Evolutionary conservation across 2,329 filamentous ascomycete species (phyloP), one percentile per base, ranked within the genome.

Genomic region (Xylaria sp.): DNA sequence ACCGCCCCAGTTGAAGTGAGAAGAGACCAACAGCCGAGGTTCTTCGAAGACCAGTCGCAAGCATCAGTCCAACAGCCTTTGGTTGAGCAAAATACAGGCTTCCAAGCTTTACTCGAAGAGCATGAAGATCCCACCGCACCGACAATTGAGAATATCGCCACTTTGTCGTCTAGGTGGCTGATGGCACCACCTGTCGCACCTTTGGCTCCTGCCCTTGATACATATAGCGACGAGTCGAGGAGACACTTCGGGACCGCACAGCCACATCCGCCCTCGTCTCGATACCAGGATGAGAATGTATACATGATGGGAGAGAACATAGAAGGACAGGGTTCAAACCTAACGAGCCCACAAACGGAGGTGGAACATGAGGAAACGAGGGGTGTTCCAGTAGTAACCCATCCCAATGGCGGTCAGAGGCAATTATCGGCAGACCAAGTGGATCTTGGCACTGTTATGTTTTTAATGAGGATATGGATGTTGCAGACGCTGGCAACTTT

Each of bases 381-480:
- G 33, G 5, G 27, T 13, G 27, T 15, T 22, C 36, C 51, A 38
- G n/a, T 31, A 4, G 25, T 33, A 45, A 20, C n/a, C 20, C 51
- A 29, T 6, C 49, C 38, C 27, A 63, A 50, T 17, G 31, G 45
- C 3, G 44, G 38, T 2, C 58, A 61, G 36, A 58, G 47, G n/a
- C 53, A 17, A 22, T 20, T 45, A 42, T 47, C 62, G 17, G 50
- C 55, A 33, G 65, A 59, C 27, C 61, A 66, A 38, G 54, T 69
- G 45, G 65, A 68, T 58, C 38, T 69, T 15, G 53, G 61, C 17
- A 69, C 68, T 27, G 65, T 69, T 31, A 55, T 69, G 51, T 61
- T 69, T 55, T 22, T 69, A 2, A 63, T 68, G 53, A 65, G 68
- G 54, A 57, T 69, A 44, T 71, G 64, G 68, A 65, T 69, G 65